Evolutionary conservation across 1,284 basidiomycete species (phyloP).

Genomic region (Sporisorium iseilematis-ciliati): DNA sequence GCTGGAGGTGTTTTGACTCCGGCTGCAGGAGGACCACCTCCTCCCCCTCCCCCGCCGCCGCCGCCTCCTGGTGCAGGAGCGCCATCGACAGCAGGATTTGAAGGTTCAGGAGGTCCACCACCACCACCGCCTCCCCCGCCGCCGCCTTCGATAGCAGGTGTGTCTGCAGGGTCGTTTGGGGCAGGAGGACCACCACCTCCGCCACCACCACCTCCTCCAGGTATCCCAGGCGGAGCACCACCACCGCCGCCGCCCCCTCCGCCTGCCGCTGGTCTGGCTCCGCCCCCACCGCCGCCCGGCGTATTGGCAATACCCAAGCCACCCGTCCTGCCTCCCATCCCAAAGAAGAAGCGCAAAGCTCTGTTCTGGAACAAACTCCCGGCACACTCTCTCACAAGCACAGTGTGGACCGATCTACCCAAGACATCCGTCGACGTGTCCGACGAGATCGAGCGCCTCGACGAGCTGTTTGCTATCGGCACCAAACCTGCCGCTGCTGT

Average conservation of each 20-base stretch:
- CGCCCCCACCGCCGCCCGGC: constrained; percentile 33
- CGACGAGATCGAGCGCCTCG: constrained; percentile 71
- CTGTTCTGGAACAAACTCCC: constrained; percentile 90
- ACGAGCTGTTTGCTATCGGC: constrained; percentile 80
- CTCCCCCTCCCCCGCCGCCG: constrained; percentile 45
- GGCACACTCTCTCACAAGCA: constrained; percentile 72
- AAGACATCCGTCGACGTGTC: constrained; percentile 73
- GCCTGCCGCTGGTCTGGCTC: constrained; percentile 3
- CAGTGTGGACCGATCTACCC: constrained; percentile 80
- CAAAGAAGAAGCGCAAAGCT: constrained; percentile 76
- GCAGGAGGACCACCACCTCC: constrained; percentile 35
- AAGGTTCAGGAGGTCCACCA: constrained; percentile 3
- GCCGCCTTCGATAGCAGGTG: constrained; percentile 13
- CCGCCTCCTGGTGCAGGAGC: constrained; percentile 27
- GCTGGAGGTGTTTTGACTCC: not conserved
- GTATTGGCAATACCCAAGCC: constrained; percentile 31
- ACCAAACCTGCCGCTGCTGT: constrained; percentile 42
- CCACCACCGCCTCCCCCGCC: constrained; percentile 35
- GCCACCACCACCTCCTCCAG: constrained; percentile 39
- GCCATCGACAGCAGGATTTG: not conserved
- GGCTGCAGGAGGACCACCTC: constrained; percentile 4
- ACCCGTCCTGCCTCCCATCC: constrained; percentile 59
- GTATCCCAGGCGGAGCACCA: constrained; percentile 10
- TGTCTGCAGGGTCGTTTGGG: not conserved
- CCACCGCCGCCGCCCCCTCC: constrained; percentile 27